phyloP scores from a whole-genome alignment of 441 rosid species.

The Mallotus repandus region DNA sequence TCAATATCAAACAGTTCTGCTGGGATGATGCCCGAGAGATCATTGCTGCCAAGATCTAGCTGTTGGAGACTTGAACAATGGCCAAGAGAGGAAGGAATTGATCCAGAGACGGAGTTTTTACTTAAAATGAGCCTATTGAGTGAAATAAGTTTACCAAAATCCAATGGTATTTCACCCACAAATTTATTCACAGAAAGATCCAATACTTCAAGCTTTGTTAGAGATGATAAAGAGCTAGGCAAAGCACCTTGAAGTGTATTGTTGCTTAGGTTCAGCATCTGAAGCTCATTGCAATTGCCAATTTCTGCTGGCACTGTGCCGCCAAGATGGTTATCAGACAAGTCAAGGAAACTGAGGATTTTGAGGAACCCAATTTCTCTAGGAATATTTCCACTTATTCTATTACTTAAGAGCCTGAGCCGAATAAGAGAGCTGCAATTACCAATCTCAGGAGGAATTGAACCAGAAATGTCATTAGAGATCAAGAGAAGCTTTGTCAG shows the following conservation, averaged over 20 bases:
- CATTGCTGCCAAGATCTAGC: constrained; percentile 87
- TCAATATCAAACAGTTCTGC: constrained; percentile 54
- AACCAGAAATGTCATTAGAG: constrained; percentile 77
- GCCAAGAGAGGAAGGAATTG: constrained; percentile 68
- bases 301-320: constrained; percentile 74
- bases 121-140: constrained; percentile 67
- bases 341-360: constrained; percentile 69
- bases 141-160: constrained; percentile 66
- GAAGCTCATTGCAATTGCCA: constrained; percentile 68
- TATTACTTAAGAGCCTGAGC: constrained; percentile 68
- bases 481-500: constrained; percentile 83
- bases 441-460: constrained; percentile 72
- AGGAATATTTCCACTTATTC: constrained; percentile 67
- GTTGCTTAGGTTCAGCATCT: constrained; percentile 81
- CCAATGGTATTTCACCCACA: constrained; percentile 56
- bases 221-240: constrained; percentile 56
- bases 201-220: constrained; percentile 69
- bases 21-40: constrained; percentile 66
- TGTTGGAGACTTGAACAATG: constrained; percentile 76
- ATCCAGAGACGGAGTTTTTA: constrained; percentile 60
- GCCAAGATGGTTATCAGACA: constrained; percentile 63
- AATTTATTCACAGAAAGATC: constrained; percentile 69
- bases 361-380: constrained; percentile 63
- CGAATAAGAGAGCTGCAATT: constrained; percentile 74
- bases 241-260: constrained; percentile 65